Evolutionary conservation across 768 basidiomycete genomes (phyloP).

Genomic region (Lactifluus piperatus): DNA sequence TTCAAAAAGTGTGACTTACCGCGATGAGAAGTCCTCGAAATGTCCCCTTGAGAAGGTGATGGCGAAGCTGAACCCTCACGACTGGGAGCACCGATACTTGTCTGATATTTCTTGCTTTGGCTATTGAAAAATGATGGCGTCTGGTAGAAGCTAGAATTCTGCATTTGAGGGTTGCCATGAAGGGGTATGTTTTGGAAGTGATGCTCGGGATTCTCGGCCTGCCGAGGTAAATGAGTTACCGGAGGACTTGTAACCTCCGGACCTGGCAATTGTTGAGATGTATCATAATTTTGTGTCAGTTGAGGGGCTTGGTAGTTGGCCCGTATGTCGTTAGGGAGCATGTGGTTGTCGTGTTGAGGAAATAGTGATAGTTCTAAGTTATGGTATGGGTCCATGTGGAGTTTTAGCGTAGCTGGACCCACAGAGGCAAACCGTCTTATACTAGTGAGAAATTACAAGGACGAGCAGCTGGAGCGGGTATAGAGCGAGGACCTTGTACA

Average conservation of each 20-base stretch:
- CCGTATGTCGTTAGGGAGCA: neutral
- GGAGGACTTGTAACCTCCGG: neutral
- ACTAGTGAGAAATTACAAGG: constrained; percentile 5
- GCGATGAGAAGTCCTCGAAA: no score
- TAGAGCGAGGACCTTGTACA: neutral
- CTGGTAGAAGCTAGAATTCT: neutral
- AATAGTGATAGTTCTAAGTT: neutral
- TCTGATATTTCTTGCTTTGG: neutral
- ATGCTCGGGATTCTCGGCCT: neutral
- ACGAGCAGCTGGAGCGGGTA: neutral
- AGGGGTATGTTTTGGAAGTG: neutral
- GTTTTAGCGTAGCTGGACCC: neutral
- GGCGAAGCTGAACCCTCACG: neutral
- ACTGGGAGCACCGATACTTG: neutral
- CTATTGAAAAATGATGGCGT: neutral
- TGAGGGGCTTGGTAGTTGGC: neutral
- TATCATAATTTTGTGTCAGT: neutral
- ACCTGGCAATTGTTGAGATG: neutral
- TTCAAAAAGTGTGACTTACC: neutral
- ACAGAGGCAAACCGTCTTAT: neutral
- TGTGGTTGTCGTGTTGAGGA: neutral
- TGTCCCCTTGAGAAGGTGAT: neutral
- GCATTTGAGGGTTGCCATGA: neutral
- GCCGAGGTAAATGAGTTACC: neutral
- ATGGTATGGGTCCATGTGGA: neutral